phyloP scores from a whole-genome alignment of 202 grass and related monocot species.

The Musa balbisiana region DNA sequence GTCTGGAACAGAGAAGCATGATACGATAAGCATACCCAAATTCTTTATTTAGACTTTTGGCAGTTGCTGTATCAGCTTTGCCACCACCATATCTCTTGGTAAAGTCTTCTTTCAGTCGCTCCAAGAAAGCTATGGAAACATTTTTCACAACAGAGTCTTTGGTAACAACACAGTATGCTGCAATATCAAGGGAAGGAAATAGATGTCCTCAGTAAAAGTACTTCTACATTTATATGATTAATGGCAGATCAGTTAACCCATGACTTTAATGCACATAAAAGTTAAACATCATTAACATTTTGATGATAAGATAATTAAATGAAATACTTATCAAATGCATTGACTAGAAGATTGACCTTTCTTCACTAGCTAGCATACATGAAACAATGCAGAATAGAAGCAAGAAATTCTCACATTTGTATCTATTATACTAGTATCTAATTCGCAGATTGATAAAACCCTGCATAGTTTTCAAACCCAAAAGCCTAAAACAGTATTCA shows the following conservation, averaged over 20 bases:
- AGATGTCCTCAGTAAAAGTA: background rate
- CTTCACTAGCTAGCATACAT: no score
- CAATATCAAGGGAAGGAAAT: constrained; percentile 31
- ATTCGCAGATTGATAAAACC: background rate
- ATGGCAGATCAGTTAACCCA: background rate
- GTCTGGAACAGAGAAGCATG: background rate
- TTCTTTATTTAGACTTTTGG: constrained; percentile 94
- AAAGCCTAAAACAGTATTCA: no score
- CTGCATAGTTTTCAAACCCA: no score
- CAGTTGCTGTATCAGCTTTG: constrained; percentile 83
- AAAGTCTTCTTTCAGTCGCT: constrained; percentile 76
- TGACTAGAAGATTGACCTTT: no score
- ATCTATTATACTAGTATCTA: no score
- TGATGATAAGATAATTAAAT: no score
- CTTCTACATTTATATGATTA: background rate
- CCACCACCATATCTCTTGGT: constrained; percentile 87
- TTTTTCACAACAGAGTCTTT: constrained; percentile 81
- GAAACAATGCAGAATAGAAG: background rate
- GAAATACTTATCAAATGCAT: no score
- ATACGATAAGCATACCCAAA: constrained; percentile 46
- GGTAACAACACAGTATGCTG: constrained; percentile 79
- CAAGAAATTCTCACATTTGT: background rate
- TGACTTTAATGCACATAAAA: no score
- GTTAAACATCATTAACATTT: no score
- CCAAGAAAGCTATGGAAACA: constrained; percentile 75